Percentiles rank a stretch among this genome's conserved stretches.
Conservation (phyloP, 257 asterid species). For the Verbascum thapsus region DNA sequence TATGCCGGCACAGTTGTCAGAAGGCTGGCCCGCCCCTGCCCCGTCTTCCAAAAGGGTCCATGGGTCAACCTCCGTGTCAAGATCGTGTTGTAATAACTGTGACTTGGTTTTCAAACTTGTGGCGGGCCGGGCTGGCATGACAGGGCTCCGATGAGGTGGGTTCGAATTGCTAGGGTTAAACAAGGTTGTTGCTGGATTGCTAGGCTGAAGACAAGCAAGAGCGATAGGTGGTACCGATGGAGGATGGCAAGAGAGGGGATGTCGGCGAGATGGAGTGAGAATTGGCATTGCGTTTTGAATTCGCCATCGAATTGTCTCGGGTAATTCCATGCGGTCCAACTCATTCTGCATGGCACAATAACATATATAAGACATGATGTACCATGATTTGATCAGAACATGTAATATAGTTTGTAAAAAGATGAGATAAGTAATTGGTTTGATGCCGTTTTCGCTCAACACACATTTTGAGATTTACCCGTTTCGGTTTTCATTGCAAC, state of each 20-base stretch:
- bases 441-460: too few relatives aligned
- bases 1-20: slow-evolving; percentile 47
- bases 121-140: slow-evolving; percentile 53
- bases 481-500: too few relatives aligned
- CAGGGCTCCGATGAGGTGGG: slow-evolving; percentile 51
- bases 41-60: slow-evolving; percentile 97
- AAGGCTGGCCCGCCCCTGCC: slow-evolving; percentile 67
- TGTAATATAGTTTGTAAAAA: not conserved
- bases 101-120: slow-evolving; percentile 55
- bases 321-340: slow-evolving; percentile 83
- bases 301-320: slow-evolving; percentile 78
- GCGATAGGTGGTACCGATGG: slow-evolving; percentile 69
- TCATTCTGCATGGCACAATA: slow-evolving; percentile 62
- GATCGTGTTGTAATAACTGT: slow-evolving; percentile 48
- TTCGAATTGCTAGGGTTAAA: slow-evolving; percentile 47
- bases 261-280: slow-evolving; percentile 54
- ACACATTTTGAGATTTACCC: too few relatives aligned
- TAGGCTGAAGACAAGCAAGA: slow-evolving; percentile 68
- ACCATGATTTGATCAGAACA: slow-evolving; percentile 2
- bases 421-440: not conserved
- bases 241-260: slow-evolving; percentile 70
- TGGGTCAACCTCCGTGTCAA: slow-evolving; percentile 62
- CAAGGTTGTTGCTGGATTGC: slow-evolving; percentile 53
- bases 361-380: slow-evolving; percentile 3
- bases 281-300: slow-evolving; percentile 91